Base-by-base conservation (phyloP, 169 alveolate genomes). In the Cystoisospora suis region DNA sequence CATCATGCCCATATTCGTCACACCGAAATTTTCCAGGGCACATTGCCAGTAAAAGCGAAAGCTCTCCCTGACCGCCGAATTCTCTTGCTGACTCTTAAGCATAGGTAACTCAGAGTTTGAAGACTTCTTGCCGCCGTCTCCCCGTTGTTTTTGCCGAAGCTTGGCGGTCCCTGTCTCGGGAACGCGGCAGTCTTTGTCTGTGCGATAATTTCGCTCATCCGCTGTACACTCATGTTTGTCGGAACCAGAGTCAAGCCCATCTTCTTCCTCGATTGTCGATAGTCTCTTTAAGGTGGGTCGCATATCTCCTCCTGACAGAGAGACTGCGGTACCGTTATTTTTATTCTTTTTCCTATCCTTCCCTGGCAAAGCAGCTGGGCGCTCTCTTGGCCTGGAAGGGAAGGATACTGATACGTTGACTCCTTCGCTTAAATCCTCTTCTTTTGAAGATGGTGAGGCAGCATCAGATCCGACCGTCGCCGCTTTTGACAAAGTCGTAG, bases 1-100 rank as follows among this genome's bases (percentile, higher is more conserved):
- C 75, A 86, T 42, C 90, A 86, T 86, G 49, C 90, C 90, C 23
- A 59, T 87, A 32, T 86, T 40, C 17, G 87, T 86, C 29, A 86
- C 32, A 12, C 90, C 90, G 49, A 86, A 86, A 5, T 29, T 42
- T 29, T 59, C 23, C 3, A 70, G 80, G 9, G 90, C 90, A 20
- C 87, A 86, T 29, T 86, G 46, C 90, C 90, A 86, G 40, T 86
- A 86, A 9, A 0, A 32, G 0, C 45, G 44, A 56, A 86, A 86
- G 32, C 61, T 59, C 36, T 59, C 69, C 3, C 90, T n/a, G n/a
- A n/a, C n/a, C n/a, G n/a, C n/a, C 20, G 47, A 9, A 20, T 38
- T 72, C 53, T 38, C 83, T 38, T 15, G 17, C 61, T 49, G 61
- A 12, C 61, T 20, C 9, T 49, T 49, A 9, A 49, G 61, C 61